Conservation (phyloP, 1,284 basidiomycete species). For the Sanghuangporus weigelae region DNA sequence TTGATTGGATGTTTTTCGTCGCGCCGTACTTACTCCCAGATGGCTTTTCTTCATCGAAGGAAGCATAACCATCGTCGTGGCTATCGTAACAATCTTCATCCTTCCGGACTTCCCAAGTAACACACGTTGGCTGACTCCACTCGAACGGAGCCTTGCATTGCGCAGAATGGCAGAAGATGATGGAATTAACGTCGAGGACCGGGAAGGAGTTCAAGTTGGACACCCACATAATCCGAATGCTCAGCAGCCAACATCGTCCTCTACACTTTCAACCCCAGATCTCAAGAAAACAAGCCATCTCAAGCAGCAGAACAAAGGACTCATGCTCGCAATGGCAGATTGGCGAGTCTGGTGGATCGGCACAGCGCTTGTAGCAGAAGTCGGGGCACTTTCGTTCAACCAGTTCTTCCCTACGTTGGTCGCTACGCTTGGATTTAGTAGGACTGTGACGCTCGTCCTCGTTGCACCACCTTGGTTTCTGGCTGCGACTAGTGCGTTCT, state of each 20-base stretch:
- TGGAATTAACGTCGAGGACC: constrained; percentile 29
- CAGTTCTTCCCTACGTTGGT: constrained; percentile 30
- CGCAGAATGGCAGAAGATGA: constrained; percentile 39
- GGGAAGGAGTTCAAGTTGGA: not conserved
- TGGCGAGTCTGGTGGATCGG: constrained; percentile 34
- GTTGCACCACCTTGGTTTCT: constrained; percentile 22
- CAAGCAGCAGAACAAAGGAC: constrained; percentile 20
- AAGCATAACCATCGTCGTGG: constrained; percentile 8
- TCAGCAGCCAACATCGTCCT: not conserved
- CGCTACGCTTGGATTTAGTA: constrained; percentile 23
- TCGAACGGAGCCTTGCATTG: constrained; percentile 36
- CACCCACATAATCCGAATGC: not conserved
- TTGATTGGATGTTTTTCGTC: too few species aligned
- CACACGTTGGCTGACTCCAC: constrained; percentile 21
- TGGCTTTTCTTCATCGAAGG: constrained; percentile 16
- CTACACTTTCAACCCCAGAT: too few species aligned
- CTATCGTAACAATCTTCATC: constrained; percentile 26
- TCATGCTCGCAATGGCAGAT: constrained; percentile 35
- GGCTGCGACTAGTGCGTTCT: constrained; percentile 14
- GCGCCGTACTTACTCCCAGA: too few species aligned
- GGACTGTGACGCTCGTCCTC: constrained; percentile 23
- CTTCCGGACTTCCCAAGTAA: constrained; percentile 36
- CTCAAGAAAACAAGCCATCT: not conserved
- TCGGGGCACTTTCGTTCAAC: constrained; percentile 26
- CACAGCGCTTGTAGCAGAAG: constrained; percentile 18